A percentile compares a stretch with the other conserved stretches of the same genome.
phyloP scores from a whole-genome alignment of 192 early-diverging fungal species.

The Entomortierella chlamydospora region DNA sequence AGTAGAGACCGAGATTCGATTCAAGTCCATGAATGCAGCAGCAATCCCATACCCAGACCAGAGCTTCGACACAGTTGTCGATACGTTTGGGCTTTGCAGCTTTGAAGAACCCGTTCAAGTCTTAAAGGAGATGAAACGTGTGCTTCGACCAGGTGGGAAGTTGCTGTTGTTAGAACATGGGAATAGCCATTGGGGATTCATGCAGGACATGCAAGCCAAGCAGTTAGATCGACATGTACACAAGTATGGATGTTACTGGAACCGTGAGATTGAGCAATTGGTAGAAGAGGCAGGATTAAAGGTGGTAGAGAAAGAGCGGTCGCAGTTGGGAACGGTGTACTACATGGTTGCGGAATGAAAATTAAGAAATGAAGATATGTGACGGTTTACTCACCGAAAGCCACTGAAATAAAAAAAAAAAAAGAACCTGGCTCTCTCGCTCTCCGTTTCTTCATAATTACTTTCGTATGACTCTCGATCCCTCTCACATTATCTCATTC shows the following conservation, averaged over 20 bases:
- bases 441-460: too few relatives aligned
- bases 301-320: conserved; percentile 42
- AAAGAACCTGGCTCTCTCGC: background rate
- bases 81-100: conserved; percentile 50
- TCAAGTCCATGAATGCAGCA: conserved; percentile 48
- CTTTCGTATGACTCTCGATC: too few relatives aligned
- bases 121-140: conserved; percentile 48
- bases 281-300: conserved; percentile 39
- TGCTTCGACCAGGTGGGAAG: conserved; percentile 25
- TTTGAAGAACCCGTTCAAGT: conserved; percentile 50
- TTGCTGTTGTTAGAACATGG: conserved; percentile 47
- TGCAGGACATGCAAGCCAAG: conserved; percentile 53
- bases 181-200: conserved; percentile 42
- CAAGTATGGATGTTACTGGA: conserved; percentile 56
- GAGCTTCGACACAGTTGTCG: conserved; percentile 48
- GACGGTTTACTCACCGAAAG: background rate
- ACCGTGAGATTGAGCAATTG: conserved; percentile 44
- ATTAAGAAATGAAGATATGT: background rate
- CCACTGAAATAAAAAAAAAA: too few relatives aligned
- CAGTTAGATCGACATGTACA: conserved; percentile 49
- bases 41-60: conserved; percentile 44
- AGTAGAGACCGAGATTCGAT: conserved; percentile 40
- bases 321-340: conserved; percentile 46
- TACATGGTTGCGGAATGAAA: conserved; percentile 35
- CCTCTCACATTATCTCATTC: too few relatives aligned